Conservation (phyloP, 192 early-diverging fungal species). For the Podila epigama region DNA sequence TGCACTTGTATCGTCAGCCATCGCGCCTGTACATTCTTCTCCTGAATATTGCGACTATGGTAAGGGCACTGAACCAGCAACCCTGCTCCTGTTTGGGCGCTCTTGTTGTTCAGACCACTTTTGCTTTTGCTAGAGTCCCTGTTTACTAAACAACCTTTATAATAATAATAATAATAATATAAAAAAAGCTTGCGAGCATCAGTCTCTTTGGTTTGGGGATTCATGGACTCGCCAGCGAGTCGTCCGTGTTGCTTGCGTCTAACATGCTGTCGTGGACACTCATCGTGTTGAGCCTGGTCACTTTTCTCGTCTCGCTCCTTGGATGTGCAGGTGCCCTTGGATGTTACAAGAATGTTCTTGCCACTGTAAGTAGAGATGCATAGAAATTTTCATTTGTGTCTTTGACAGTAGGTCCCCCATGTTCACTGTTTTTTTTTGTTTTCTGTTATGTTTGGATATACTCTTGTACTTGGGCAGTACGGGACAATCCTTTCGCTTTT, state of each 20-base stretch:
- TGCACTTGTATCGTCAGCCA: conserved; percentile 4
- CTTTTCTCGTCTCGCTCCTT: conserved; percentile 18
- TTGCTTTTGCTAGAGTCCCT: too few relatives aligned
- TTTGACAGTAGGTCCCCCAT: not conserved
- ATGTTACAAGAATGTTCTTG: not conserved
- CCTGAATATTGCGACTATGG: conserved; percentile 15
- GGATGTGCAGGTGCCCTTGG: conserved; percentile 5
- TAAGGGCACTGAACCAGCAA: not conserved
- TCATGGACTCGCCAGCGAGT: not conserved
- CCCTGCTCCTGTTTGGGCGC: not conserved
- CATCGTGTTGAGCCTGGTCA: conserved; percentile 7
- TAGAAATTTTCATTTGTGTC: not conserved
- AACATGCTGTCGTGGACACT: conserved; percentile 10
- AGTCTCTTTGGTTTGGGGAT: conserved; percentile 14
- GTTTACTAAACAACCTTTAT: too few relatives aligned
- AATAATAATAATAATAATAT: not conserved
- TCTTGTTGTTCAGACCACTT: not conserved
- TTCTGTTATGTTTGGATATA: too few relatives aligned
- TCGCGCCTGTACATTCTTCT: conserved; percentile 22
- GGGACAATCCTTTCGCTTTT: conserved; percentile 3
- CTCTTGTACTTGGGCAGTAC: conserved; percentile 12
- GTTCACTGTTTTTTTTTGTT: not conserved
- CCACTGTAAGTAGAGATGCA: conserved; percentile 1
- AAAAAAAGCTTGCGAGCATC: conserved; percentile 13
- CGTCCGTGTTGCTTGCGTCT: conserved; percentile 7